These are phyloP conservation scores for Phytophthora pistaciae DNA, from an alignment of 352 stramenopile genomes.

Conservation along the genomic window DNA sequence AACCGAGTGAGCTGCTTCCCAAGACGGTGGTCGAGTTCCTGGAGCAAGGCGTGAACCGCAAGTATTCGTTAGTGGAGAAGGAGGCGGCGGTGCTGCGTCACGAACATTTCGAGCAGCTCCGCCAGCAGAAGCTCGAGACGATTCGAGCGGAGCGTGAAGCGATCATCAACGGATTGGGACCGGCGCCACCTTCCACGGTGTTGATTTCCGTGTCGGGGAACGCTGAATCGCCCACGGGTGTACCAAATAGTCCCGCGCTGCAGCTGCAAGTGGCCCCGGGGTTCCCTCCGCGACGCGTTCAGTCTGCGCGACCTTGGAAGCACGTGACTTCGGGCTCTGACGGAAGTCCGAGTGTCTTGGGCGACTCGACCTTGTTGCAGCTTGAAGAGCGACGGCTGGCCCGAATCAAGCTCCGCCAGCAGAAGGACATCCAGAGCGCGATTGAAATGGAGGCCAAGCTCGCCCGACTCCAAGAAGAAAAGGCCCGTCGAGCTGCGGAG, in stretches of 20 bases:
- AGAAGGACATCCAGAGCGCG: slow-evolving; percentile 77
- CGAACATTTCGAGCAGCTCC: slow-evolving; percentile 75
- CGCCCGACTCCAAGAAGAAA: slow-evolving; percentile 72
- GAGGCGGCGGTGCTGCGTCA: slow-evolving; percentile 74
- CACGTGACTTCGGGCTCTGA: not conserved
- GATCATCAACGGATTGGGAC: slow-evolving; percentile 47
- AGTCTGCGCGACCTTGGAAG: slow-evolving; percentile 41
- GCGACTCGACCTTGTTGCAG: slow-evolving; percentile 66
- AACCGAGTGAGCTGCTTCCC: slow-evolving; percentile 68
- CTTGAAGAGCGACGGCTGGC: slow-evolving; percentile 70
- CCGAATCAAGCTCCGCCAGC: slow-evolving; percentile 75
- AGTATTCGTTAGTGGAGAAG: slow-evolving; percentile 78
- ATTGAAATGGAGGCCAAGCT: slow-evolving; percentile 85
- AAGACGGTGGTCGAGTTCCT: slow-evolving; percentile 68
- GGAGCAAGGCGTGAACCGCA: slow-evolving; percentile 48
- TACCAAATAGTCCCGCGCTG: slow-evolving; percentile 13
- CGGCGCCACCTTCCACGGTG: slow-evolving; percentile 38
- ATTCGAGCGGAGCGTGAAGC: slow-evolving; percentile 67
- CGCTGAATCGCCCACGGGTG: slow-evolving; percentile 17
- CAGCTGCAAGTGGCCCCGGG: slow-evolving; percentile 30
- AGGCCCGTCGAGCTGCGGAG: slow-evolving; percentile 55
- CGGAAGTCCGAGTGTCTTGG: slow-evolving; percentile 11
- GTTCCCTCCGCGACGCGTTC: slow-evolving; percentile 31
- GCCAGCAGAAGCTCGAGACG: slow-evolving; percentile 67
- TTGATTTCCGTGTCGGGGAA: slow-evolving; percentile 21